Evolutionary conservation across 2,329 filamentous ascomycete genomes (phyloP), one percentile per base, ranked within the genome.

Genomic region (Lecanosticta acicola): DNA sequence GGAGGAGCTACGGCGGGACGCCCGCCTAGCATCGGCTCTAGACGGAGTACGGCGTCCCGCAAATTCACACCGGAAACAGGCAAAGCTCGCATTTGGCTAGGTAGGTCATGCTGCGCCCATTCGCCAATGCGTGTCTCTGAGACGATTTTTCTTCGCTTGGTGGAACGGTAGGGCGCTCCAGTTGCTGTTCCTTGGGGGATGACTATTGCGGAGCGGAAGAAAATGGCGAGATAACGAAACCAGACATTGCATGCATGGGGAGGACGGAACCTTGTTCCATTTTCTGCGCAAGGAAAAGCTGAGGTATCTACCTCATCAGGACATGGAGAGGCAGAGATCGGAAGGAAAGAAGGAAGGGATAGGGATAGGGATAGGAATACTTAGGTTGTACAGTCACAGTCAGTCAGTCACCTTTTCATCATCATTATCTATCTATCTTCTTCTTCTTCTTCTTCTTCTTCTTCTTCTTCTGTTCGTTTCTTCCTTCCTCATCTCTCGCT

Each of bases 61-160:
- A 18, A 36, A 45, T 17, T 45, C 29, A 37, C 39, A 40, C 37
- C 43, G 37, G 43, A 45, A 34, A n/a, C 16, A 26, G 37, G 7
- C 21, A 24, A 26, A 11, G 24, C 11, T 29, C 7, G 5, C 24
- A 29, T 11, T 29, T 29, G 24, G 11, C n/a, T n/a, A n/a, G n/a
- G n/a, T n/a, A n/a, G n/a, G n/a, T n/a, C n/a, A n/a, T n/a, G n/a
- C n/a, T n/a, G n/a, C n/a, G n/a, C n/a, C n/a, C n/a, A n/a, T n/a
- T n/a, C n/a, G n/a, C n/a, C n/a, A n/a, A n/a, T n/a, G n/a, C n/a
- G n/a, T n/a, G n/a, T n/a, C n/a, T n/a, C n/a, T n/a, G 24, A 11
- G 24, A 29, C 11, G 24, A 29, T 7, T 29, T 29, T 29, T 5
- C 11, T 29, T 29, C 7, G 24, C 24, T 29, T 29, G 24, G n/a